Conservation (phyloP, 768 basidiomycete genomes). For the Boletus rex-veris region DNA sequence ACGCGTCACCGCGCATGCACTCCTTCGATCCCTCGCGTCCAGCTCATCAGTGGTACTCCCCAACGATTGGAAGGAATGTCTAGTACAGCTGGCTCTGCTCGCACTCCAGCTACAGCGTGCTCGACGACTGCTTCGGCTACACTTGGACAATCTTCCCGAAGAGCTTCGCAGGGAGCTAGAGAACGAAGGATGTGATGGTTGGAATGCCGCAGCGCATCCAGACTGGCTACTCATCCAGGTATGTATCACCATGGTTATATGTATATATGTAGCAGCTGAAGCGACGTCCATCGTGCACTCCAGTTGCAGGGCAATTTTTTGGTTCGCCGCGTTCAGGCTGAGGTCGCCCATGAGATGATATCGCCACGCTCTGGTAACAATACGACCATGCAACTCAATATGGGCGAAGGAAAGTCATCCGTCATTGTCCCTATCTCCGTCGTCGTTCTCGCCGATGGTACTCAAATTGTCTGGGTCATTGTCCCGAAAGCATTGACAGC, state of each 20-base stretch:
- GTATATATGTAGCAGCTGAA: not conserved
- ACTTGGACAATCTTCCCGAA: conserved; percentile 18
- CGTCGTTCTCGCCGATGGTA: conserved; percentile 39
- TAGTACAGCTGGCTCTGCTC: conserved; percentile 29
- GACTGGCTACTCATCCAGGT: conserved; percentile 49
- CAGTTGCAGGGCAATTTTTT: conserved; percentile 46
- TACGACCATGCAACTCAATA: conserved; percentile 48
- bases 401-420: conserved; percentile 53
- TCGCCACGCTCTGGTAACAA: conserved; percentile 34
- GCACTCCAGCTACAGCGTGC: conserved; percentile 36
- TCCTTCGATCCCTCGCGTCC: conserved; percentile 32
- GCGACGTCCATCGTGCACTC: not conserved
- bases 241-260: not conserved
- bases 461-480: conserved; percentile 44
- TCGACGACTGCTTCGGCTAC: conserved; percentile 31
- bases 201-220: conserved; percentile 20
- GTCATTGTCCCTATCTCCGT: conserved; percentile 46
- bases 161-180: conserved; percentile 30
- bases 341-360: conserved; percentile 46
- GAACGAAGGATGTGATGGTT: conserved; percentile 23
- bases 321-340: conserved; percentile 40
- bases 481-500: conserved; percentile 43
- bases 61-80: conserved; percentile 28
- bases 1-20: conserved; percentile 27
- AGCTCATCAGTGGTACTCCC: conserved; percentile 15